A percentile compares a stretch with the other conserved stretches of the same genome.
These are phyloP conservation scores for Chalara sp. DNA, from an alignment of 2,329 filamentous ascomycete genomes.

Conservation along the genomic window DNA sequence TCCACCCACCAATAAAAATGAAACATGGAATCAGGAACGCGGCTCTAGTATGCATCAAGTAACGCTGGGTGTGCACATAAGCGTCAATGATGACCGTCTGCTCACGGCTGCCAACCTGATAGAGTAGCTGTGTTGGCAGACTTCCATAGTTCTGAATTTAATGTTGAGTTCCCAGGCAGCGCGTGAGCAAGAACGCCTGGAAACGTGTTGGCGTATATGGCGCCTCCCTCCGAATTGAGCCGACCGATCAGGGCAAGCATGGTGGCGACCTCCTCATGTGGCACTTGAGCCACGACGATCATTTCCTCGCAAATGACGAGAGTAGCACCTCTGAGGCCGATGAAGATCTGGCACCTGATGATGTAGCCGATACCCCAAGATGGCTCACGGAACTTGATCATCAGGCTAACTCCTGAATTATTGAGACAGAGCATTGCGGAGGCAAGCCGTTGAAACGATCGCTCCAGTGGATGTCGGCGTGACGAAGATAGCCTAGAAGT, in stretches of 20 bases:
- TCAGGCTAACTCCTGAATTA: constrained; percentile 46
- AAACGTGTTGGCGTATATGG: constrained; percentile 59
- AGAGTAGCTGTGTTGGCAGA: constrained; percentile 46
- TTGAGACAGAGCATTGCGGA: constrained; percentile 14
- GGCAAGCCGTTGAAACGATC: constrained; percentile 22
- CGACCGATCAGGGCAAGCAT: constrained; percentile 56
- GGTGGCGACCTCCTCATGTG: constrained; percentile 55
- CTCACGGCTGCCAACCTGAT: constrained; percentile 40
- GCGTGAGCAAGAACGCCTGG: constrained; percentile 28
- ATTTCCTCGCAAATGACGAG: constrained; percentile 53
- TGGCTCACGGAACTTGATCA: constrained; percentile 51
- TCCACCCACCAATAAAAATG: constrained; percentile 36
- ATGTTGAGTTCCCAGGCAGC: constrained; percentile 32
- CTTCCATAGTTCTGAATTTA: constrained; percentile 34
- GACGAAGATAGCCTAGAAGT: constrained; percentile 36
- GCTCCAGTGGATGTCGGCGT: constrained; percentile 32
- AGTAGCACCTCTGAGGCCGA: constrained; percentile 50
- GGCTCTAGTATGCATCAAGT: constrained; percentile 31
- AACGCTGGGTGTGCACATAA: constrained; percentile 47
- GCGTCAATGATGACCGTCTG: constrained; percentile 53
- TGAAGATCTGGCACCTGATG: constrained; percentile 53
- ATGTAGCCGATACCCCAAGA: constrained; percentile 44
- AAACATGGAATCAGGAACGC: constrained; percentile 36
- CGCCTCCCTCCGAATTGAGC: constrained; percentile 52
- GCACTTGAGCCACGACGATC: constrained; percentile 50